Percentiles rank a stretch among this genome's conserved stretches.
Evolutionary conservation across 1,139 yeast genomes (phyloP).

Genomic region (Yamadazyma kanchanaburiensis): DNA sequence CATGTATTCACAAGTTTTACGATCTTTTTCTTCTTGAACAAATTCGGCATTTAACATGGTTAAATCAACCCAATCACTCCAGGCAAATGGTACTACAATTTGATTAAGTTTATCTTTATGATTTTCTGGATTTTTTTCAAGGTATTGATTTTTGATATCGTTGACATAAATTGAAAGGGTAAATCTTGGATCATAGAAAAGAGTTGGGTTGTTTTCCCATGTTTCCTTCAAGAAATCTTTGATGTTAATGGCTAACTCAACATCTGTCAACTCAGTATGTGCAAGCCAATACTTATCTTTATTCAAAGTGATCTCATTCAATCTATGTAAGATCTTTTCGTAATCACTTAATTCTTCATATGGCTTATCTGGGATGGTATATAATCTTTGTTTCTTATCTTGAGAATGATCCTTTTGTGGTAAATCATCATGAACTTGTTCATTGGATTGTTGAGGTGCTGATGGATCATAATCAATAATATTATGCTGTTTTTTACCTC

Average conservation of each 20-base stretch:
- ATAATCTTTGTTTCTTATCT: slow-evolving; percentile 7
- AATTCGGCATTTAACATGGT: slow-evolving; percentile 18
- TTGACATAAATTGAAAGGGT: slow-evolving; percentile 30
- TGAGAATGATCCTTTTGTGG: slow-evolving; percentile 5
- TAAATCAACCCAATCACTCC: slow-evolving; percentile 31
- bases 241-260: slow-evolving; percentile 19
- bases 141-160: slow-evolving; percentile 21
- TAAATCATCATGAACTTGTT: slow-evolving; percentile 10
- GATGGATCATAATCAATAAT: slow-evolving; percentile 5
- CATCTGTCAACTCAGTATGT: slow-evolving; percentile 25
- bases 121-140: slow-evolving; percentile 9
- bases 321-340: slow-evolving; percentile 18
- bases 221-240: slow-evolving; percentile 17
- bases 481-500: slow-evolving; percentile 4
- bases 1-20: slow-evolving; percentile 17
- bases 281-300: slow-evolving; percentile 26
- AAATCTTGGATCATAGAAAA: slow-evolving; percentile 39
- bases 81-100: slow-evolving; percentile 23
- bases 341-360: slow-evolving; percentile 14
- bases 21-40: slow-evolving; percentile 14
- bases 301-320: slow-evolving; percentile 17
- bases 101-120: slow-evolving; percentile 11
- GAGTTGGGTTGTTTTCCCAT: slow-evolving; percentile 16
- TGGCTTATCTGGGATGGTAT: slow-evolving; percentile 15
- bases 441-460: slow-evolving; percentile 4